phyloP scores from a whole-genome alignment of 2,329 filamentous ascomycete species.

The Myriosclerotinia duriaeana region DNA sequence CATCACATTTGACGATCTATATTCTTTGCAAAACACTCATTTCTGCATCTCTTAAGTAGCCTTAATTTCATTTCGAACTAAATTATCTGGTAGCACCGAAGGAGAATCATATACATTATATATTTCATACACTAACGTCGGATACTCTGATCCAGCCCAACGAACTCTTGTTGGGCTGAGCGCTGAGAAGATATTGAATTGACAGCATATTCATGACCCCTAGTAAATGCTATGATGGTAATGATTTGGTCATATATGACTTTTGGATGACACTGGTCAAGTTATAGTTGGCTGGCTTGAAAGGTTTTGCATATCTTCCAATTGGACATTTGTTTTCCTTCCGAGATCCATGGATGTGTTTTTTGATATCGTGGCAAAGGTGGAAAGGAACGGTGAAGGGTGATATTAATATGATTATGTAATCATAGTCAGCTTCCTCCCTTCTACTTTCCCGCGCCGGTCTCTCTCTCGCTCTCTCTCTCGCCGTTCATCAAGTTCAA shows the following conservation, averaged over 20 bases:
- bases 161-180: neutral
- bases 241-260: neutral
- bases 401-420: too few species aligned
- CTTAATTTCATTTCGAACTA: too few species aligned
- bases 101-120: neutral
- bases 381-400: too few species aligned
- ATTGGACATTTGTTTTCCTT: neutral
- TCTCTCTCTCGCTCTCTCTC: too few species aligned
- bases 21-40: neutral
- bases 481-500: too few species aligned
- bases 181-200: neutral
- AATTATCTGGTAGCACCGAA: neutral
- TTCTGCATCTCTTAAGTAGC: neutral
- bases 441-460: too few species aligned
- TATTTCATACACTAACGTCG: too few species aligned
- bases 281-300: neutral
- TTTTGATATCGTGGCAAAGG: too few species aligned
- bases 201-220: neutral
- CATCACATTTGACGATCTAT: neutral
- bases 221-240: neutral
- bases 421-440: too few species aligned
- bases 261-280: neutral
- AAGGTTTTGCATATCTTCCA: neutral
- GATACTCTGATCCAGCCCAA: neutral
- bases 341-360: neutral